These are phyloP conservation scores for Cyanidiococcus yangmingshanensis DNA, from an alignment of 23 red algal genomes.

Conservation along the genomic window DNA sequence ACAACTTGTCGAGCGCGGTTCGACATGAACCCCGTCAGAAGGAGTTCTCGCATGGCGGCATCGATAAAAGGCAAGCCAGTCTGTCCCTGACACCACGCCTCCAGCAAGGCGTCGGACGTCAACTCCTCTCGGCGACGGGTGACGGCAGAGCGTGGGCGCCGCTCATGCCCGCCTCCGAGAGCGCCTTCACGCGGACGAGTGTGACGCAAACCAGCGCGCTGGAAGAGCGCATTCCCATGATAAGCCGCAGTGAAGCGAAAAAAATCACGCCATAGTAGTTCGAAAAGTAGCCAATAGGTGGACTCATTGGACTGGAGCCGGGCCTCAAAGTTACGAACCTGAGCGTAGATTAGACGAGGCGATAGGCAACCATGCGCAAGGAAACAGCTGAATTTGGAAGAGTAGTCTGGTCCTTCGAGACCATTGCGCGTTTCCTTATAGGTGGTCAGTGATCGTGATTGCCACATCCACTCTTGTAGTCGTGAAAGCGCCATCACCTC, in stretches of 20 bases:
- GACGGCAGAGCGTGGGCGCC: background rate
- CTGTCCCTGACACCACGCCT: conserved; percentile 53
- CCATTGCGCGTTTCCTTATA: conserved; percentile 85
- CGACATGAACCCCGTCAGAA: conserved; percentile 56
- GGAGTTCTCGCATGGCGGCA: conserved; percentile 80
- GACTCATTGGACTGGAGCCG: conserved; percentile 37
- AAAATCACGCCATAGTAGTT: conserved; percentile 76
- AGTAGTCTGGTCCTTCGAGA: conserved; percentile 34
- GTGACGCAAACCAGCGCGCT: background rate
- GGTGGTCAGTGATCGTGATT: conserved; percentile 6
- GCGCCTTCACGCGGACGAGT: background rate
- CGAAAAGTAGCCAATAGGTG: conserved; percentile 91
- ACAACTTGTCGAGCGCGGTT: conserved; percentile 86
- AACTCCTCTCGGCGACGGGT: background rate
- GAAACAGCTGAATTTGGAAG: conserved; percentile 63
- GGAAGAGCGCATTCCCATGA: conserved; percentile 48
- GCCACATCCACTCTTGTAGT: conserved; percentile 46
- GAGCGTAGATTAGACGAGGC: conserved; percentile 55
- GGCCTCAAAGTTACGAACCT: conserved; percentile 49
- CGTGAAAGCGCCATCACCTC: conserved; percentile 35
- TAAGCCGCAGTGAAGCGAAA: conserved; percentile 58
- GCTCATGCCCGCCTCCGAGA: background rate
- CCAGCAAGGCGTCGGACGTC: background rate
- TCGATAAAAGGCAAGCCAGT: conserved; percentile 82
- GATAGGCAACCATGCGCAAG: conserved; percentile 73